A percentile compares a stretch with the other conserved stretches of the same genome.
Evolutionary conservation across 2,329 filamentous ascomycete species (phyloP).

Genomic region (Colletotrichum eremochloae): DNA sequence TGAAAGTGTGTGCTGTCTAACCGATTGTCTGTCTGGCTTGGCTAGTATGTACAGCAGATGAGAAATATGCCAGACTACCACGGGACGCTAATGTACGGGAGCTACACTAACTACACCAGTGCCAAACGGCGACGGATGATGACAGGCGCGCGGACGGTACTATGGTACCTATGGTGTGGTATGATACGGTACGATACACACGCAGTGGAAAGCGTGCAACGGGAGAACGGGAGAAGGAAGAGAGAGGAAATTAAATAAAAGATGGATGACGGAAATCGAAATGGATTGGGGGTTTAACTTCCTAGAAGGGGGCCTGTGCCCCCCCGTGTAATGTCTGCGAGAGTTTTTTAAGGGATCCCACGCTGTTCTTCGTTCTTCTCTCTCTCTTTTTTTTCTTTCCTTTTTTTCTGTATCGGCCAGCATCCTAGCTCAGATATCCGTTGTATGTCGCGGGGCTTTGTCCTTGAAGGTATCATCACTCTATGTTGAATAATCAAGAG

Average conservation of each 20-base stretch:
- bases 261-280: not conserved
- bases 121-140: slow-evolving; percentile 17
- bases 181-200: not conserved
- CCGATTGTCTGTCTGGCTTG: no score
- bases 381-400: not conserved
- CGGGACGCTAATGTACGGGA: slow-evolving; percentile 26
- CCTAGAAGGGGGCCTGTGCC: slow-evolving; percentile 3
- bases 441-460: slow-evolving; percentile 3
- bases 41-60: not conserved
- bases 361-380: not conserved
- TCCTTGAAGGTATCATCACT: not conserved
- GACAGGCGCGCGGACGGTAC: slow-evolving; percentile 5
- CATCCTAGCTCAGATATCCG: slow-evolving; percentile 12
- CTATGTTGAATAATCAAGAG: not conserved
- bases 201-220: not conserved
- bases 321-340: not conserved
- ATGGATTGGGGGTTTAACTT: slow-evolving; percentile 3
- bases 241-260: not conserved
- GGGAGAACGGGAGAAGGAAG: slow-evolving; percentile 20
- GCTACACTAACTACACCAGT: not conserved
- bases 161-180: no score
- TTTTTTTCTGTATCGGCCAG: slow-evolving; percentile 1
- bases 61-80: slow-evolving; percentile 15
- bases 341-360: not conserved
- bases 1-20: no score